Evolutionary conservation across 1,284 basidiomycete species (phyloP).

Genomic region (Austroboletus rostrupii): DNA sequence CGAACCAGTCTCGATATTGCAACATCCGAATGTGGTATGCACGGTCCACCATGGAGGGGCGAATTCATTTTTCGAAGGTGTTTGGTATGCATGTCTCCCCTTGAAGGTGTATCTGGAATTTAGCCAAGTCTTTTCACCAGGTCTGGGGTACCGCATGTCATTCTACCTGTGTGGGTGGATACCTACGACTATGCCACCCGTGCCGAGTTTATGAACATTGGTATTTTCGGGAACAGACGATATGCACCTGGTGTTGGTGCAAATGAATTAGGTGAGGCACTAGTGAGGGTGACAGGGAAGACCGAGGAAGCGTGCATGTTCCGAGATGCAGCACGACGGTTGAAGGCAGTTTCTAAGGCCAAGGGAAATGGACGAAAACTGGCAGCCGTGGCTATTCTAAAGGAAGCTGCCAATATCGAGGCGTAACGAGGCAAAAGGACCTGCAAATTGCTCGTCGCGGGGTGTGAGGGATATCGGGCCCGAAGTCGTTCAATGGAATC

Average conservation of each 20-base stretch:
- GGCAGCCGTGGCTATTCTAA: constrained; percentile 1
- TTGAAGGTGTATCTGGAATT: no score
- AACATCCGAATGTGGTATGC: background rate
- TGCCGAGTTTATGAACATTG: constrained; percentile 12
- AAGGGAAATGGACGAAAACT: constrained; percentile 9
- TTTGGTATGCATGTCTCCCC: background rate
- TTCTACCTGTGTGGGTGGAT: constrained; percentile 16
- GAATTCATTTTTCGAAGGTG: background rate
- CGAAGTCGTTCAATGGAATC: no score
- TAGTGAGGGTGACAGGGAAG: constrained; percentile 7
- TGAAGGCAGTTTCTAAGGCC: constrained; percentile 6
- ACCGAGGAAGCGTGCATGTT: constrained; percentile 6
- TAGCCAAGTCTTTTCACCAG: background rate
- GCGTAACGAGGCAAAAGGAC: no score
- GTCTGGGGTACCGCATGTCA: constrained; percentile 9
- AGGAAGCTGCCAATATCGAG: background rate
- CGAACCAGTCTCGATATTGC: background rate
- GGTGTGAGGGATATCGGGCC: no score
- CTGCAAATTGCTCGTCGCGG: no score
- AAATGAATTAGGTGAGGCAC: constrained; percentile 9
- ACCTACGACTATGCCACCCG: constrained; percentile 13
- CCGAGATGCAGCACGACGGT: constrained; percentile 3
- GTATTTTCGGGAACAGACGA: constrained; percentile 8
- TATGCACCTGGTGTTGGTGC: constrained; percentile 10
- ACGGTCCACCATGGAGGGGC: background rate